These are phyloP conservation scores for Dactylellina sp. DNA, from an alignment of 2,329 filamentous ascomycete genomes.

Conservation along the genomic window DNA sequence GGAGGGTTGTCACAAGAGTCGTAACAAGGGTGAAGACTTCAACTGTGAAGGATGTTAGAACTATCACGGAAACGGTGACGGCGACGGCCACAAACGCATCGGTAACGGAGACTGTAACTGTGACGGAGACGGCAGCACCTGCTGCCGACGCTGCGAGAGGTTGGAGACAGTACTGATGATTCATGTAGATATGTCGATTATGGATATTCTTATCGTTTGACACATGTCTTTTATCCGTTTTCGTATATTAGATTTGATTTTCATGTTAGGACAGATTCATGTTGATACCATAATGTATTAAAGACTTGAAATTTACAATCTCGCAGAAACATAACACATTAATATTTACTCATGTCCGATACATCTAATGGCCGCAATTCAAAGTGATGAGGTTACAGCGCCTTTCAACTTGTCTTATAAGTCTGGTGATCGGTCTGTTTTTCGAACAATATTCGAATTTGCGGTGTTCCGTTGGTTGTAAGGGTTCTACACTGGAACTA, in stretches of 20 bases:
- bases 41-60: constrained; percentile 4
- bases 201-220: background rate
- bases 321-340: too few relatives aligned
- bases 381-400: too few relatives aligned
- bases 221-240: too few relatives aligned
- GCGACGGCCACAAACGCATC: background rate
- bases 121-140: constrained; percentile 6
- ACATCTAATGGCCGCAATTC: too few relatives aligned
- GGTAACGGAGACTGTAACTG: constrained; percentile 4
- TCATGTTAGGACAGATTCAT: background rate
- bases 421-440: too few relatives aligned
- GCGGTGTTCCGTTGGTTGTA: too few relatives aligned
- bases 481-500: too few relatives aligned
- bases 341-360: too few relatives aligned
- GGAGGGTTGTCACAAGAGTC: constrained; percentile 18
- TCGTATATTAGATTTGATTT: too few relatives aligned
- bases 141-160: background rate
- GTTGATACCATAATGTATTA: background rate
- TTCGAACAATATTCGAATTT: too few relatives aligned
- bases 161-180: background rate
- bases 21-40: constrained; percentile 13
- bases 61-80: constrained; percentile 12
- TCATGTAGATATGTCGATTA: background rate
- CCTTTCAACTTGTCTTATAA: too few relatives aligned
- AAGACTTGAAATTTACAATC: too few relatives aligned